Base-by-base conservation (phyloP, 1,284 basidiomycete species). In the Ceratobasidium sp. region DNA sequence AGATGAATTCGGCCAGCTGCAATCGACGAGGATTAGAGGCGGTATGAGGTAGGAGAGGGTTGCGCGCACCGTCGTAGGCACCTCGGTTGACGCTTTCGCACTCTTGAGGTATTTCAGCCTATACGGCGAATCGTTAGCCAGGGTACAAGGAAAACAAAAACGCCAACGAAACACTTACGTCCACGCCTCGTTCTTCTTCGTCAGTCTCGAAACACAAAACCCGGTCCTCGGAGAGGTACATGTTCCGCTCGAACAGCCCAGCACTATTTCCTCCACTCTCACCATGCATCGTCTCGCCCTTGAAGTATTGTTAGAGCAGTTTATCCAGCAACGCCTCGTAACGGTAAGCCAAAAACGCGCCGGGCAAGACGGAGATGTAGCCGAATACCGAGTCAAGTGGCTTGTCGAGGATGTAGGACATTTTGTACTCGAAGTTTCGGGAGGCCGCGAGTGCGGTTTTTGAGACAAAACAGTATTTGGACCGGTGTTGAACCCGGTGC, bases 201-300 rank as follows among this genome's bases (percentile, higher is more conserved):
- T 97, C 95, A 68, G 99, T 95, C 85, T 99, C 97, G 84, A 98
- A 99, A 84, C 97, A 99, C 59, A 98, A 86, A 79, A 99, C 98
- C 81, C 97, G 94, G 86, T 98, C 96, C 82, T 94, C 95, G 29
- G 95, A 95, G 78, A 96, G 89, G 59, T 61, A 77, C 29, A 77
- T 76, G n/a, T 65, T 80, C 85, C 76, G 49, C 86, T 84, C 92
- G 80, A 94, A 94, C 22, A 94, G 84, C 34, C 91, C 91, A 44
- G 92, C 92, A 56, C 85, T 84, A 77, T 85, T 88, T 17, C 89
- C 88, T 7, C 57, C 70, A 4, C 56, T 37, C 62, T 85, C 89
- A 32, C 89, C 90, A 80, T 93, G 94, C 92, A 96, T 92, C n/a
- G 89, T 87, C 83, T 97, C 95, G 51, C 96, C 95, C 71, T 65